Evolutionary conservation across 768 basidiomycete genomes (phyloP).

Genomic region (Macrolepiota dolichaula): DNA sequence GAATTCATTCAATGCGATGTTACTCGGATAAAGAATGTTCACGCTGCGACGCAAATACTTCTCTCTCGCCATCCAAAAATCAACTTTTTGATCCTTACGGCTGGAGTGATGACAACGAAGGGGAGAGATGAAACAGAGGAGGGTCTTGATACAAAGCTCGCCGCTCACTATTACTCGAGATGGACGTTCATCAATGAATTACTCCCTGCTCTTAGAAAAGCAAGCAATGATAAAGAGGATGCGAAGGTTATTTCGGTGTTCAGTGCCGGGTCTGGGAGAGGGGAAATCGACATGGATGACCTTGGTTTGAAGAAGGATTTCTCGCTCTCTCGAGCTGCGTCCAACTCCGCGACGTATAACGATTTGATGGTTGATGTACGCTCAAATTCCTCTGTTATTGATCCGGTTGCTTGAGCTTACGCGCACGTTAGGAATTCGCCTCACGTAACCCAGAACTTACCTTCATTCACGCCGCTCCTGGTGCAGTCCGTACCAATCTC

Average conservation of each 20-base stretch:
- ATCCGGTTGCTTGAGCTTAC: not conserved
- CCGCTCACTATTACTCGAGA: slow-evolving; percentile 47
- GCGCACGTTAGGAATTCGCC: slow-evolving; percentile 28
- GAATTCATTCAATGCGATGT: slow-evolving; percentile 47
- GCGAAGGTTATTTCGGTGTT: slow-evolving; percentile 46
- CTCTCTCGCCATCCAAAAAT: slow-evolving; percentile 35
- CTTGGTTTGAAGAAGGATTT: slow-evolving; percentile 44
- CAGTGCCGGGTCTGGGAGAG: slow-evolving; percentile 24
- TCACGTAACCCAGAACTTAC: slow-evolving; percentile 30
- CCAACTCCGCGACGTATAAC: slow-evolving; percentile 36
- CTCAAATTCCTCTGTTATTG: not conserved
- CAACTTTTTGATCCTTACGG: slow-evolving; percentile 46
- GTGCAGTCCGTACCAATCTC: slow-evolving; percentile 32
- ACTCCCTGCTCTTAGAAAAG: slow-evolving; percentile 37
- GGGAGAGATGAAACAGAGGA: slow-evolving; percentile 32
- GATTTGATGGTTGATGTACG: slow-evolving; percentile 46
- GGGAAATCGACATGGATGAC: slow-evolving; percentile 37
- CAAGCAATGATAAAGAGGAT: slow-evolving; percentile 42
- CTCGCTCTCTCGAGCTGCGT: slow-evolving; percentile 25
- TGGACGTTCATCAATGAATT: slow-evolving; percentile 46
- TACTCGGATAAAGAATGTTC: slow-evolving; percentile 41
- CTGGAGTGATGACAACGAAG: slow-evolving; percentile 38
- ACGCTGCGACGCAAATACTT: slow-evolving; percentile 27
- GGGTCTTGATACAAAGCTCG: slow-evolving; percentile 29
- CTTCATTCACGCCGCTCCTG: slow-evolving; percentile 38